These are phyloP conservation scores for Leucogyrophana mollusca DNA, from an alignment of 768 basidiomycete species.

Conservation along the genomic window DNA sequence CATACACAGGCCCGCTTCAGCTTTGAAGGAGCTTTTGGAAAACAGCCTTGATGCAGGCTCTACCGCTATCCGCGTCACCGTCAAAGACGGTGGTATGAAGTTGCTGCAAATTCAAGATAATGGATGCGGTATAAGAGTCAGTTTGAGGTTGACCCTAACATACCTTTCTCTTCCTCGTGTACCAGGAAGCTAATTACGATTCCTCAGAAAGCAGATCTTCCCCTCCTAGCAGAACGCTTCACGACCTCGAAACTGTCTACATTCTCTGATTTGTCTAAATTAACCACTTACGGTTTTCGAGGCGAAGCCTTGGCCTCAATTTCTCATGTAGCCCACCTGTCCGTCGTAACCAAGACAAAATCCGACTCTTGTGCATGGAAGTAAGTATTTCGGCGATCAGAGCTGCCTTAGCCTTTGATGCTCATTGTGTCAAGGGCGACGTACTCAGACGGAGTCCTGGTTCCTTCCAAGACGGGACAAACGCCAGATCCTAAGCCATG, in stretches of 20 bases:
- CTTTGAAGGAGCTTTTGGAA: conserved; percentile 93
- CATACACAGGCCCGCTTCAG: conserved; percentile 89
- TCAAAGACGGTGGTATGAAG: conserved; percentile 96
- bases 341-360: conserved; percentile 88
- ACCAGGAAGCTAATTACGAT: not conserved
- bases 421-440: conserved; percentile 53
- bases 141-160: conserved; percentile 19
- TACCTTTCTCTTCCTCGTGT: not conserved
- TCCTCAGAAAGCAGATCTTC: conserved; percentile 77
- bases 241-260: conserved; percentile 91
- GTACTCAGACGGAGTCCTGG: conserved; percentile 77
- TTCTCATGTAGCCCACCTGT: conserved; percentile 88
- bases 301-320: conserved; percentile 97
- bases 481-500: conserved; percentile 80
- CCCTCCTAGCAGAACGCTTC: conserved; percentile 90
- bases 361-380: conserved; percentile 87
- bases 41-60: conserved; percentile 94
- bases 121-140: conserved; percentile 88
- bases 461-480: conserved; percentile 68
- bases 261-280: conserved; percentile 81
- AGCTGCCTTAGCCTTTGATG: not conserved
- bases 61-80: conserved; percentile 79
- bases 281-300: conserved; percentile 93
- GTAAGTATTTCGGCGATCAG: conserved; percentile 46
- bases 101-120: conserved; percentile 96